Evolutionary conservation across 140 eudicot species (phyloP), one percentile per base, ranked within the genome.

Genomic region (Oenanthe javanica): DNA sequence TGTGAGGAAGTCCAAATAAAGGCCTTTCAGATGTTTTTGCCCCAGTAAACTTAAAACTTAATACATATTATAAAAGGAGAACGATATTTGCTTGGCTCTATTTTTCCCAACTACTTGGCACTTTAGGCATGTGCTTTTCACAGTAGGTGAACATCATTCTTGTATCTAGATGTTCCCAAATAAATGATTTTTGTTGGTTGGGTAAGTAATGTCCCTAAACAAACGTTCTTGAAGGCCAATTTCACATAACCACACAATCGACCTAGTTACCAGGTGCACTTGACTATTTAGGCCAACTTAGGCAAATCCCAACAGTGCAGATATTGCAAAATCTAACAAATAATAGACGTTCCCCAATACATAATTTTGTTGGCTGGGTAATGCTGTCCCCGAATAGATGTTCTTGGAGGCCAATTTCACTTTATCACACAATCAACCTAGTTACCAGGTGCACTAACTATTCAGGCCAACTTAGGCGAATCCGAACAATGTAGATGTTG

Each of bases 401-500:
- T 6, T n/a, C 10, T 10, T 63, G 5, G 38, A 63, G 4, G 70
- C 40, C 70, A 63, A 63, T 63, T 63, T 63, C 3, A 64, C 72
- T 9, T 63, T 21, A 63, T 19, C 72, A 23, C 72, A 27, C 42
- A 64, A 63, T 64, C 18, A 64, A 23, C 15, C 40, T 42, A 71
- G 76, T 71, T 9, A 40, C 75, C 49, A 38, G 50, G 76, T 71
- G 48, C 75, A 13, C 49, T 15, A 14, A 40, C 12, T 70, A 31
- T 38, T 70, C 51, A 40, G 25, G 49, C 36, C 48, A 72, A 72
- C 19, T 3, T 38, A 70, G 12, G 48, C 12, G 6, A 64, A 14
- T 77, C 55, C 31, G 19, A 51, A 63, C n/a, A 47, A 23, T 48
- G 78, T 59, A 74, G 43, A n/a, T 74, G 48, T 47, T 74, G 57